These are phyloP conservation scores for Solioccasus polychromus DNA, from an alignment of 768 basidiomycete genomes.

Conservation along the genomic window DNA sequence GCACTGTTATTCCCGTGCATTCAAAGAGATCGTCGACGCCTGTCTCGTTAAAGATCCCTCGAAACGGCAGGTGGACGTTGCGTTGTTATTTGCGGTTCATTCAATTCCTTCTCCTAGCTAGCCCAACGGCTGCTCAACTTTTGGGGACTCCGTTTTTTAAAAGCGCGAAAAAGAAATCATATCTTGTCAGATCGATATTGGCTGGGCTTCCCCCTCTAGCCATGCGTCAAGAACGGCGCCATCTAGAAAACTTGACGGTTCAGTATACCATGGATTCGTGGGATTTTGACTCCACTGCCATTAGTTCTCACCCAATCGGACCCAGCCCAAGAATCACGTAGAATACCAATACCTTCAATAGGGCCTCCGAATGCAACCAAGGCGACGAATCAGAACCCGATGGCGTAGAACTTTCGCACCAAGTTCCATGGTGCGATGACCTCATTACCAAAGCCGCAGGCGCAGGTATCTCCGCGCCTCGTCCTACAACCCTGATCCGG, in stretches of 20 bases:
- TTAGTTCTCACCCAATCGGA: constrained; percentile 32
- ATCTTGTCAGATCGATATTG: constrained; percentile 75
- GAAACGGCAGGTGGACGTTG: constrained; percentile 47
- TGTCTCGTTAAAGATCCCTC: constrained; percentile 86
- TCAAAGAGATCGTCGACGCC: constrained; percentile 79
- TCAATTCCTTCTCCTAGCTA: constrained; percentile 26
- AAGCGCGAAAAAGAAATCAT: constrained; percentile 71
- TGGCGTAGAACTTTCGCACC: background rate
- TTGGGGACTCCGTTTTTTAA: constrained; percentile 79
- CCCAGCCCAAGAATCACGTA: constrained; percentile 3
- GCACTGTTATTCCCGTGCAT: constrained; percentile 73
- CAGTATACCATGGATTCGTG: constrained; percentile 70
- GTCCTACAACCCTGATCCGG: constrained; percentile 5
- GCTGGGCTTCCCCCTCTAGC: constrained; percentile 71
- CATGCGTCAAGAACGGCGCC: constrained; percentile 66
- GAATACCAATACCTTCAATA: constrained; percentile 2
- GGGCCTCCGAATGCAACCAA: constrained; percentile 3
- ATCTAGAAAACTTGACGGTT: constrained; percentile 33
- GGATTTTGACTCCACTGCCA: constrained; percentile 61
- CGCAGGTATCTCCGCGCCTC: background rate
- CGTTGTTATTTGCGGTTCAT: background rate
- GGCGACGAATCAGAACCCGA: constrained; percentile 7
- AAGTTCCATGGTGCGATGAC: background rate
- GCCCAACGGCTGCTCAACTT: constrained; percentile 77
- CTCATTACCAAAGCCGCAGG: background rate